Evolutionary conservation across 2,329 filamentous ascomycete genomes (phyloP), one percentile per base, ranked within the genome.

Genomic region (Penicillium sp.): DNA sequence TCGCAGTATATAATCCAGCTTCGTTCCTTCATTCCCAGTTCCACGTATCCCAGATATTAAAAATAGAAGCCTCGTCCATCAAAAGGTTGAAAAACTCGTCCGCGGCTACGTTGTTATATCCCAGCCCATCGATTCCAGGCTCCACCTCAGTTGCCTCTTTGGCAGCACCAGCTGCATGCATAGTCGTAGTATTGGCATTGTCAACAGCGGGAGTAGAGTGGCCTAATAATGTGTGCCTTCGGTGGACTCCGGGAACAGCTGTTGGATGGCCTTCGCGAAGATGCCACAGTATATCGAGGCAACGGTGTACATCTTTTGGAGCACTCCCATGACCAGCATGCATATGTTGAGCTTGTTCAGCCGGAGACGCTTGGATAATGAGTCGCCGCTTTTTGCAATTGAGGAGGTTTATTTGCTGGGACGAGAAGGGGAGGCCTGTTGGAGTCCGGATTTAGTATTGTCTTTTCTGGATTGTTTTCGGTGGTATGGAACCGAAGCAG

Each of bases 301-400:
- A 2, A 68, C 69, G 1, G 67, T 70, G 45, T 75, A 74, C 2
- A 66, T 70, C 29, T 74, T 69, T 38, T 73, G 71, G 8, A 76
- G 61, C 49, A 75, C 70, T 47, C 74, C 67, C 64, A 76, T 58
- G 9, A 75, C 66, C 49, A 75, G 61, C 73, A 76, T 76, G 46
- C 69, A 74, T 35, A 73, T 63, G 48, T 70, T 66, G 9, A 74
- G 66, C 49, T 75, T 76, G 49, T 75, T 74, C 3, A 72, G 69
- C 11, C 69, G 63, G 26, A 76, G 66, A 7, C 69, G 69, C 4
- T 64, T 67, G 3, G 70, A 69, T 4, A 75, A 64, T 1, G 67
- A 48, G 19, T 67, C 64, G 17, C 60, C 56, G 4, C 65, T 67
- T 55, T 55, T 69, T 70, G 64, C 70, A 75, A 23, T 69, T 69